Evolutionary conservation across 1,284 basidiomycete species (phyloP).

Genomic region (Apiotrichum sp.): DNA sequence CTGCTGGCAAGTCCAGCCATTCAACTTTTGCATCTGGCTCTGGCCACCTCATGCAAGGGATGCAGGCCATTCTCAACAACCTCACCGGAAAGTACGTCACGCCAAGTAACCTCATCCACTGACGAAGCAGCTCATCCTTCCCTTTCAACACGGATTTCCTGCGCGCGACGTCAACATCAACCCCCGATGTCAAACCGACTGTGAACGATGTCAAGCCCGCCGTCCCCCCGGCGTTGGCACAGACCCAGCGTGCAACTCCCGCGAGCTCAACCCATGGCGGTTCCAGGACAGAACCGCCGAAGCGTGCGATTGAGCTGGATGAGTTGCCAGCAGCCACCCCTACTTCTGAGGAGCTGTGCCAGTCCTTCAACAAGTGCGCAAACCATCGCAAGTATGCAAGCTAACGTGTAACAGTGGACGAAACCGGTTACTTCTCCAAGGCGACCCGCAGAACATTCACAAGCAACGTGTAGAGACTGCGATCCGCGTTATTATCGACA

Average conservation of each 20-base stretch:
- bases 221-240: not conserved
- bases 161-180: not conserved
- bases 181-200: constrained; percentile 8
- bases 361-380: constrained; percentile 13
- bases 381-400: not conserved
- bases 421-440: constrained; percentile 37
- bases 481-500: constrained; percentile 42
- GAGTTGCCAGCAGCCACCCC: constrained; percentile 21
- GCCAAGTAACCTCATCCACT: not conserved
- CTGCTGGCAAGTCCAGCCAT: constrained; percentile 4
- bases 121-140: constrained; percentile 7
- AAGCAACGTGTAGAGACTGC: constrained; percentile 45
- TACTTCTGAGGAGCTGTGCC: constrained; percentile 22
- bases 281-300: constrained; percentile 37
- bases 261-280: constrained; percentile 26
- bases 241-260: constrained; percentile 1
- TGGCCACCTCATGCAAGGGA: constrained; percentile 26
- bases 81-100: constrained; percentile 22
- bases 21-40: constrained; percentile 7
- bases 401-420: constrained; percentile 14
- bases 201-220: constrained; percentile 3
- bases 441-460: constrained; percentile 39
- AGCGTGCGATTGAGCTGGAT: constrained; percentile 33
- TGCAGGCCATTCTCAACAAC: constrained; percentile 27
- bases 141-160: constrained; percentile 3